A percentile compares a stretch with the other conserved stretches of the same genome.
These are phyloP conservation scores for Fusarium sp. DNA, from an alignment of 2,329 filamentous ascomycete genomes.

Conservation along the genomic window DNA sequence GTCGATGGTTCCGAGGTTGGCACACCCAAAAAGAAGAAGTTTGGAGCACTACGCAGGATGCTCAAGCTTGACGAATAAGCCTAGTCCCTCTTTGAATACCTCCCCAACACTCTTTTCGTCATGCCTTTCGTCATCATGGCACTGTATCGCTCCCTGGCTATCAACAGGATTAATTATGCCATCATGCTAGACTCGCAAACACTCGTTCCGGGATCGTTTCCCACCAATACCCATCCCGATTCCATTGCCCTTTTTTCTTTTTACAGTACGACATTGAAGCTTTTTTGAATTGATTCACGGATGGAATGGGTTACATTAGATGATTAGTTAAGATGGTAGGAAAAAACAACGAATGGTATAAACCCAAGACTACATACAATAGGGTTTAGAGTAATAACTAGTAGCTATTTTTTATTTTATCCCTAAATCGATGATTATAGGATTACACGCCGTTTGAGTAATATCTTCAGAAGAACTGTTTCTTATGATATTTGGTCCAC, in stretches of 20 bases:
- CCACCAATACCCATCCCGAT: background rate
- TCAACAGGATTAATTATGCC: background rate
- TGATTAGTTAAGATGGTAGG: constrained; percentile 12
- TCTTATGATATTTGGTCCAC: background rate
- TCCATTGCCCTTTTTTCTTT: background rate
- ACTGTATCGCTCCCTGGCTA: background rate
- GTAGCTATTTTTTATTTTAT: constrained; percentile 19
- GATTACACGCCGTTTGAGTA: constrained; percentile 15
- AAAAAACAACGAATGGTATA: constrained; percentile 13
- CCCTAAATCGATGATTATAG: constrained; percentile 1
- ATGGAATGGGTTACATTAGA: constrained; percentile 6
- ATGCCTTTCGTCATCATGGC: background rate
- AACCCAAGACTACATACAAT: constrained; percentile 9
- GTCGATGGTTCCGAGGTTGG: constrained; percentile 32
- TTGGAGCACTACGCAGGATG: constrained; percentile 73
- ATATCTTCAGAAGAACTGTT: background rate
- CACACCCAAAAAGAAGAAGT: constrained; percentile 72
- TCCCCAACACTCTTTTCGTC: background rate
- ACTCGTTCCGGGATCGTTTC: constrained; percentile 21
- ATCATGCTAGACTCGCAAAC: constrained; percentile 1
- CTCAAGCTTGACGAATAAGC: constrained; percentile 66
- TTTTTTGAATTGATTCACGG: constrained; percentile 23
- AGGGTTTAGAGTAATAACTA: constrained; percentile 35
- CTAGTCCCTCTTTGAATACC: background rate
- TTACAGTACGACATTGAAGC: constrained; percentile 1